A percentile compares a stretch with the other conserved stretches of the same genome.
Evolutionary conservation across 371 early-diverging fungal genomes (phyloP).

Genomic region (Entomophthora muscae): DNA sequence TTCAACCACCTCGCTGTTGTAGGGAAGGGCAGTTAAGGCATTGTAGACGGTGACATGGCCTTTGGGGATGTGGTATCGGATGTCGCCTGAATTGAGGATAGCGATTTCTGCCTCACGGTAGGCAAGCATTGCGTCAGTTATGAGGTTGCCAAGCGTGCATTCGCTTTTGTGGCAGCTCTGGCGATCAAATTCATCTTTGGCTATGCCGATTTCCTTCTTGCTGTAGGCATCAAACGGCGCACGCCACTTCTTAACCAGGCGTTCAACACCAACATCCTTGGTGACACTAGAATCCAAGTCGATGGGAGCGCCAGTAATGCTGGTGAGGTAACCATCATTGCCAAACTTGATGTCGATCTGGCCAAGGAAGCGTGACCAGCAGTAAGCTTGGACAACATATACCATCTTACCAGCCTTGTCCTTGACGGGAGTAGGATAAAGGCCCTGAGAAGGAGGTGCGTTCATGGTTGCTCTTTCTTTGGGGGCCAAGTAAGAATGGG

Average conservation of each 20-base stretch:
- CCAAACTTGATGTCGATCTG: constrained; percentile 38
- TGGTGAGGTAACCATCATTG: too few species aligned
- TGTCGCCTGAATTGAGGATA: constrained; percentile 34
- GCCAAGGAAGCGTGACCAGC: constrained; percentile 47
- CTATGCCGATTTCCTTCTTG: constrained; percentile 20
- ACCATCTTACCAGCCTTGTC: constrained; percentile 35
- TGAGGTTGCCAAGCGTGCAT: constrained; percentile 31
- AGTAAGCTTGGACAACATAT: constrained; percentile 32
- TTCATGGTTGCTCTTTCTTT: constrained; percentile 21
- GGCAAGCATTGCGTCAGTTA: constrained; percentile 29
- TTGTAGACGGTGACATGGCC: constrained; percentile 29
- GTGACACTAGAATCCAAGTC: constrained; percentile 24
- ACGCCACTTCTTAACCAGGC: constrained; percentile 24
- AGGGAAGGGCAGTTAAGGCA: constrained; percentile 32
- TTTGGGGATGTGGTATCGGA: constrained; percentile 24
- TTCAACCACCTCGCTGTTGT: constrained; percentile 26
- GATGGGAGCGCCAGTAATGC: too few species aligned
- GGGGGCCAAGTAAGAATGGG: constrained; percentile 31
- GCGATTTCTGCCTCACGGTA: constrained; percentile 15
- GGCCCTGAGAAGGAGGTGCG: constrained; percentile 19
- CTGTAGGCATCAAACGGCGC: constrained; percentile 24
- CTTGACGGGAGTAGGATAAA: constrained; percentile 35
- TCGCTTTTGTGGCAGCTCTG: constrained; percentile 20
- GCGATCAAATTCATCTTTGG: constrained; percentile 18
- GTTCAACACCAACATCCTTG: constrained; percentile 17